These are phyloP conservation scores for Amaranthus tricolor DNA, from an alignment of 179 eudicot species.

Conservation along the genomic window DNA sequence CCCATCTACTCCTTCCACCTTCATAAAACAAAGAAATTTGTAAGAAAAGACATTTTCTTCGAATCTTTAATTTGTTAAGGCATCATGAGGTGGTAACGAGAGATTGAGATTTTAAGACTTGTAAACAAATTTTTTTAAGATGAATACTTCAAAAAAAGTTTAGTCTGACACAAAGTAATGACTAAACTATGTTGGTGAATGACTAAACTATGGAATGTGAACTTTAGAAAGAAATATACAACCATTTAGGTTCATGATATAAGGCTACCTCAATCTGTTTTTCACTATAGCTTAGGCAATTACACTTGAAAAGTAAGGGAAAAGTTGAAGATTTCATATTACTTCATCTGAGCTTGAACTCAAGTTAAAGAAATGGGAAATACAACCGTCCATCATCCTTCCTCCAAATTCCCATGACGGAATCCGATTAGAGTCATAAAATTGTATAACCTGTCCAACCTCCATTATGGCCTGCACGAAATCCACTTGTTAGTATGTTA, in stretches of 20 bases:
- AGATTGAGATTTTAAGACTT: neutral
- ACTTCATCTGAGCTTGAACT: constrained; percentile 69
- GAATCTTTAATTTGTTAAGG: no score
- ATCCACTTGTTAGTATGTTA: neutral
- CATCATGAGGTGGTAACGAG: neutral
- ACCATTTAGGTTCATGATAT: neutral
- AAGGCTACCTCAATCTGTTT: neutral
- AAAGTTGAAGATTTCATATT: neutral
- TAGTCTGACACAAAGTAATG: neutral
- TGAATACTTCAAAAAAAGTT: neutral
- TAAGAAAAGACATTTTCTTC: neutral
- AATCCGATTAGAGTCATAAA: constrained; percentile 80
- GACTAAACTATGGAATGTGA: neutral
- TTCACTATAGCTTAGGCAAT: neutral
- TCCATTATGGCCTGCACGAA: constrained; percentile 68
- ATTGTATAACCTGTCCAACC: constrained; percentile 89
- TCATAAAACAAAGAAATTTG: neutral
- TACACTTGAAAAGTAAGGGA: no score
- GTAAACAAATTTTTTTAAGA: neutral
- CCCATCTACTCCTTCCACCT: constrained; percentile 88
- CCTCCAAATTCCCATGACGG: constrained; percentile 98
- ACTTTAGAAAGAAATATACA: neutral
- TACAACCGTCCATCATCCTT: constrained; percentile 34
- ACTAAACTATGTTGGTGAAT: neutral
- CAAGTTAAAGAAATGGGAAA: constrained; percentile 88